A percentile compares a stretch with the other conserved stretches of the same genome.
phyloP scores from a whole-genome alignment of 2,329 filamentous ascomycete genomes.

The Mycosphaerella arachidis region DNA sequence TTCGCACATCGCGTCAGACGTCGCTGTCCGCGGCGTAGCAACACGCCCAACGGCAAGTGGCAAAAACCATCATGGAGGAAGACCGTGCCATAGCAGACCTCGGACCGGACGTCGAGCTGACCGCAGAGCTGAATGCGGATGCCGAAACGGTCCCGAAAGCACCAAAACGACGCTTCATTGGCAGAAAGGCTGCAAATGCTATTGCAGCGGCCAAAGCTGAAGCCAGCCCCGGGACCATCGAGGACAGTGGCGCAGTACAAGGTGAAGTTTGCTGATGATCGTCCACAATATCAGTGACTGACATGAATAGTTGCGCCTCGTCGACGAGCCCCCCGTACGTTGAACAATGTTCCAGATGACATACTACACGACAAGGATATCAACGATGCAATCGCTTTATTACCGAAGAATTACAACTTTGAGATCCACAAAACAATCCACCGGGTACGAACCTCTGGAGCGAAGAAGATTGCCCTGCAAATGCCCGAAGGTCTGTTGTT shows the following conservation, averaged over 20 bases:
- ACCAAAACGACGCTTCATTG: slow-evolving; percentile 90
- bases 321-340: slow-evolving; percentile 67
- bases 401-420: slow-evolving; percentile 96
- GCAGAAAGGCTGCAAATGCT: slow-evolving; percentile 67
- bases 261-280: slow-evolving; percentile 43
- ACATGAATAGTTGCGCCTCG: slow-evolving; percentile 59
- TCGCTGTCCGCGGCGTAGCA: not conserved
- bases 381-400: slow-evolving; percentile 77
- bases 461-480: slow-evolving; percentile 86
- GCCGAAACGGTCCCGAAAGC: slow-evolving; percentile 53
- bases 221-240: slow-evolving; percentile 38
- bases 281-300: not conserved
- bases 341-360: slow-evolving; percentile 85
- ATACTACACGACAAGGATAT: slow-evolving; percentile 82
- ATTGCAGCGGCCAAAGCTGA: slow-evolving; percentile 47
- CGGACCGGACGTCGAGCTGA: slow-evolving; percentile 63
- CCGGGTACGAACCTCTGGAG: slow-evolving; percentile 73
- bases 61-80: slow-evolving; percentile 70
- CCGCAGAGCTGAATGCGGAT: slow-evolving; percentile 49
- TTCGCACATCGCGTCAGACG: not conserved
- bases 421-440: slow-evolving; percentile 98
- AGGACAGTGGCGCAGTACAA: slow-evolving; percentile 64
- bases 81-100: slow-evolving; percentile 67
- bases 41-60: not conserved
- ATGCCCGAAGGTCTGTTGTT: slow-evolving; percentile 93